A percentile compares a stretch with the other conserved stretches of the same genome.
phyloP scores from a whole-genome alignment of 257 asterid species.

The Solanum sitiens region DNA sequence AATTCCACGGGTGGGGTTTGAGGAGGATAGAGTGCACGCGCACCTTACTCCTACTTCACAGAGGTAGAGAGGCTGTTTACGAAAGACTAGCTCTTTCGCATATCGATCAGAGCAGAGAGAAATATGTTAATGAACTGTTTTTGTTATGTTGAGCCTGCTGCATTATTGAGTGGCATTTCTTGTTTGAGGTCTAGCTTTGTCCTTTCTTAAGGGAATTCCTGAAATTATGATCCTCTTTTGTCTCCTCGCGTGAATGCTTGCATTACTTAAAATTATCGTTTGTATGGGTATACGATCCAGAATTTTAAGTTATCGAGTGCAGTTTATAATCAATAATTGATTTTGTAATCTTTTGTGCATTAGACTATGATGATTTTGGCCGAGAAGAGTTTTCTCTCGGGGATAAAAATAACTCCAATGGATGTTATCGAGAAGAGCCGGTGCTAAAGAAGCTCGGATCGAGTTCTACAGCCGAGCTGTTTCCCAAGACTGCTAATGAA shows the following conservation, averaged over 20 bases:
- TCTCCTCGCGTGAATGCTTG: slow-evolving; percentile 17
- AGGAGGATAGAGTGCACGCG: not conserved
- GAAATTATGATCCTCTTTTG: slow-evolving; percentile 24
- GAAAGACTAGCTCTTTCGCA: not conserved
- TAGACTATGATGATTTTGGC: slow-evolving; percentile 70
- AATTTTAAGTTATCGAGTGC: not conserved
- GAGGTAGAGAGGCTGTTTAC: not conserved
- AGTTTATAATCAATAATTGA: not conserved
- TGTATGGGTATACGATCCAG: not conserved
- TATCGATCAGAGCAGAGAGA: not conserved
- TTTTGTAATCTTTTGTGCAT: not conserved
- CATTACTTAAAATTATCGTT: not conserved
- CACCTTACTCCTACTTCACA: not conserved
- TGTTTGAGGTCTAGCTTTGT: slow-evolving; percentile 6
- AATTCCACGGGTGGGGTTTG: not conserved
- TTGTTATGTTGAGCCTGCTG: not conserved
- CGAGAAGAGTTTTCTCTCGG: slow-evolving; percentile 38
- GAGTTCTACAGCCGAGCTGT: slow-evolving; percentile 67
- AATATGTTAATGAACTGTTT: slow-evolving; percentile 4
- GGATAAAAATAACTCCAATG: slow-evolving; percentile 28
- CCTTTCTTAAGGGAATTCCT: slow-evolving; percentile 6
- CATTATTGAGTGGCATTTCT: not conserved
- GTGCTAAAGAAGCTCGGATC: slow-evolving; percentile 70
- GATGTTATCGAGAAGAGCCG: slow-evolving; percentile 34
- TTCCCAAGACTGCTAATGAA: slow-evolving; percentile 45